These are phyloP conservation scores for Chytriomyces sp. DNA, from an alignment of 192 early-diverging fungal species.

Conservation along the genomic window DNA sequence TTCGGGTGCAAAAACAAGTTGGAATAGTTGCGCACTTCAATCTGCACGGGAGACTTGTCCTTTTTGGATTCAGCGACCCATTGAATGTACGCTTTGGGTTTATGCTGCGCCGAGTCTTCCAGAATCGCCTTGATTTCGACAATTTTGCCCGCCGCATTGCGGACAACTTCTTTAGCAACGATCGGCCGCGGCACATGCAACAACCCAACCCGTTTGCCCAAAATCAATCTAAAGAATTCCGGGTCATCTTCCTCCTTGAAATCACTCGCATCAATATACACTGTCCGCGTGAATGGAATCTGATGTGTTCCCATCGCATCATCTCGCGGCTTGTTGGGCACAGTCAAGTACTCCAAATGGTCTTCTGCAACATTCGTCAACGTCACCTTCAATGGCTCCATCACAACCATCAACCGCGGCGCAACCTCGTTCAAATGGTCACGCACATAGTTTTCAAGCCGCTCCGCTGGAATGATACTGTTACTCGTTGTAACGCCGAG, in stretches of 20 bases:
- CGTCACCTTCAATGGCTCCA: conserved; percentile 88
- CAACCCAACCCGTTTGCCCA: conserved; percentile 93
- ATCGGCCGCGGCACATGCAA: conserved; percentile 86
- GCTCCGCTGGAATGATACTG: conserved; percentile 80
- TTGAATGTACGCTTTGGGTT: conserved; percentile 98
- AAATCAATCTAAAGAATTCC: conserved; percentile 94
- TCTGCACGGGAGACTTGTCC: conserved; percentile 81
- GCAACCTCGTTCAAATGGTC: conserved; percentile 90
- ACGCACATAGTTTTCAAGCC: conserved; percentile 94
- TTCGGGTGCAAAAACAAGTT: conserved; percentile 90
- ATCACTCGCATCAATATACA: conserved; percentile 97
- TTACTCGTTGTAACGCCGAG: conserved; percentile 87
- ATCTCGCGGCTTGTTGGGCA: conserved; percentile 92
- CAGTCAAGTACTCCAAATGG: conserved; percentile 77
- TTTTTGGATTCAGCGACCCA: conserved; percentile 91
- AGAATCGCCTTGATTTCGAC: conserved; percentile 81
- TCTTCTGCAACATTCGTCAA: conserved; percentile 88
- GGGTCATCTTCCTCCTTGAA: conserved; percentile 90
- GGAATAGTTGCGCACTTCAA: conserved; percentile 87
- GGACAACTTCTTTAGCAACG: conserved; percentile 77
- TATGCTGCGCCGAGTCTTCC: conserved; percentile 64
- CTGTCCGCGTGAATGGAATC: conserved; percentile 86
- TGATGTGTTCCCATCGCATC: conserved; percentile 80
- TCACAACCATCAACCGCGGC: conserved; percentile 90
- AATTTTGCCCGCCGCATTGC: conserved; percentile 80